These are phyloP conservation scores for Coniochaeta hoffmannii DNA, from an alignment of 2,329 filamentous ascomycete species.

Conservation along the genomic window DNA sequence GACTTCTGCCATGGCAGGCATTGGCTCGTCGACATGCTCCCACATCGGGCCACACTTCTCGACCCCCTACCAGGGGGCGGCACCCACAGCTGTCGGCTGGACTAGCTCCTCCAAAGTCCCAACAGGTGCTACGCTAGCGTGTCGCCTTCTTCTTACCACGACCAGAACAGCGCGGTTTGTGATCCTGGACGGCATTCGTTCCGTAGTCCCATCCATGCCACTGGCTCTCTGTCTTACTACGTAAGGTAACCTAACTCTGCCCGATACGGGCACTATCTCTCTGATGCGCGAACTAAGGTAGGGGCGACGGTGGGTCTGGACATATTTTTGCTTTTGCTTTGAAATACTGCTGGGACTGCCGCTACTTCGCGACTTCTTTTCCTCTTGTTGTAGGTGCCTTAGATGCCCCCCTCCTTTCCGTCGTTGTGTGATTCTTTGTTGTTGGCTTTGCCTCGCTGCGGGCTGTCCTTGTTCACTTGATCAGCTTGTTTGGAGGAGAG, in stretches of 20 bases:
- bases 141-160: neutral
- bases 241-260: neutral
- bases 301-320: neutral
- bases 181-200: neutral
- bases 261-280: neutral
- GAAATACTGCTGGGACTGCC: neutral
- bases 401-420: neutral
- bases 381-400: neutral
- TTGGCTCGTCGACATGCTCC: no score
- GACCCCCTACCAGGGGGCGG: neutral
- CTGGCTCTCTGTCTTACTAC: no score
- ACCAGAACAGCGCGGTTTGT: neutral
- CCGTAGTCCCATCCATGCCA: neutral
- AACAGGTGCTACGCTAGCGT: neutral
- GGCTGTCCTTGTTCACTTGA: neutral
- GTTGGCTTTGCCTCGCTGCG: neutral
- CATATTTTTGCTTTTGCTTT: neutral
- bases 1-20: neutral
- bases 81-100: neutral
- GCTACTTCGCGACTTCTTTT: neutral
- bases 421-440: neutral
- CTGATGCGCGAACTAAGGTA: neutral
- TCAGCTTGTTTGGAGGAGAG: neutral
- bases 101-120: neutral
- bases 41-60: neutral